Conservation (phyloP, 495 filamentous ascomycete species). For the Daldinia grandis region DNA sequence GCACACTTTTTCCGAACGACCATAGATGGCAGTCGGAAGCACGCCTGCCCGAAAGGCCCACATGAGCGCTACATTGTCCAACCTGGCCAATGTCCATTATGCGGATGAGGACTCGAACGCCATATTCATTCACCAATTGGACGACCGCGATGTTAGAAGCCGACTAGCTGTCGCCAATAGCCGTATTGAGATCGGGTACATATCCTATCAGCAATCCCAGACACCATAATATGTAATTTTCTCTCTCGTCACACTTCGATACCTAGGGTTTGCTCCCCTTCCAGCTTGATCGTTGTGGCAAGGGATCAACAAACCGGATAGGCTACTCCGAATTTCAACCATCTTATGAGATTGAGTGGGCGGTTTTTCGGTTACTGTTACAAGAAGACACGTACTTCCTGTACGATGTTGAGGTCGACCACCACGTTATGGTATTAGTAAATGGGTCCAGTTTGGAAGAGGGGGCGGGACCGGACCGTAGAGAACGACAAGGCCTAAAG, state of each 20-base stretch:
- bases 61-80: slow-evolving; percentile 79
- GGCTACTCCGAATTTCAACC: slow-evolving; percentile 14
- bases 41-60: slow-evolving; percentile 69
- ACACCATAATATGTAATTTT: slow-evolving; percentile 29
- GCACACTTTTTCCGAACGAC: slow-evolving; percentile 74
- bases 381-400: slow-evolving; percentile 8
- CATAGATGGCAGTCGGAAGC: slow-evolving; percentile 68
- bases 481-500: slow-evolving; percentile 9
- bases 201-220: slow-evolving; percentile 11
- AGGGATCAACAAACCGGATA: slow-evolving; percentile 24
- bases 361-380: slow-evolving; percentile 5
- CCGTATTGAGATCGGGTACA: slow-evolving; percentile 7
- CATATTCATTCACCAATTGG: neutral
- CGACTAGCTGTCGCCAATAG: neutral
- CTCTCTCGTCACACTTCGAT: slow-evolving; percentile 17
- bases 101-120: slow-evolving; percentile 47
- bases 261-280: neutral
- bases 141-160: slow-evolving; percentile 2
- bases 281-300: slow-evolving; percentile 22
- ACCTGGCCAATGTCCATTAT: slow-evolving; percentile 71
- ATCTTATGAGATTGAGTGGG: slow-evolving; percentile 19
- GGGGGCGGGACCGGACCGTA: slow-evolving; percentile 19
- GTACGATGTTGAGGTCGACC: slow-evolving; percentile 9
- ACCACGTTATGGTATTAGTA: slow-evolving; percentile 8
- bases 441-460: slow-evolving; percentile 15